Conservation (phyloP, 192 early-diverging fungal species). For the Gonapodya prolifera region DNA sequence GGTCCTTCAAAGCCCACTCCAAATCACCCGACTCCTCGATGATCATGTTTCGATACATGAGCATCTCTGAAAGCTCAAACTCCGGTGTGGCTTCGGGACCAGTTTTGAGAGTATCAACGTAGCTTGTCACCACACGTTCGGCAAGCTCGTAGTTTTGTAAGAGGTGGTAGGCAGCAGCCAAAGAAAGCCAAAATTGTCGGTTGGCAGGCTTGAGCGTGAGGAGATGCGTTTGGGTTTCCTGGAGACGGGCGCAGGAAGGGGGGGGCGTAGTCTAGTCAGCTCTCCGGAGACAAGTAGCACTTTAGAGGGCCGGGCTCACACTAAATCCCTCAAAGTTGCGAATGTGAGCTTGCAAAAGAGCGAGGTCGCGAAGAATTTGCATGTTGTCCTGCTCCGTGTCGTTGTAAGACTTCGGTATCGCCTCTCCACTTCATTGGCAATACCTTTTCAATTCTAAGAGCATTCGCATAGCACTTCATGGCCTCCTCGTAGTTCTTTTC, state of each 20-base stretch:
- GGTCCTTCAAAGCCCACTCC: conserved; percentile 58
- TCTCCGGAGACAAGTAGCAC: neutral
- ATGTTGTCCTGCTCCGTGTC: conserved; percentile 57
- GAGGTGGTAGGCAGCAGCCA: conserved; percentile 76
- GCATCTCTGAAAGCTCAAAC: conserved; percentile 68
- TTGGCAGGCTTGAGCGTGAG: conserved; percentile 53
- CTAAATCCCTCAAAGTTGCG: conserved; percentile 74
- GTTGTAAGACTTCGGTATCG: neutral
- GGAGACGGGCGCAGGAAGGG: neutral
- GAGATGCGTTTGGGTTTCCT: conserved; percentile 58
- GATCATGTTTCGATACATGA: conserved; percentile 75
- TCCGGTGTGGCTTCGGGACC: conserved; percentile 18
- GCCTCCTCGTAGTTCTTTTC: conserved; percentile 92
- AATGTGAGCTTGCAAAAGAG: conserved; percentile 71
- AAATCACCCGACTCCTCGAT: conserved; percentile 73
- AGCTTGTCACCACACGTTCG: conserved; percentile 49
- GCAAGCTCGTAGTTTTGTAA: conserved; percentile 62
- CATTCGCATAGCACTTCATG: conserved; percentile 77
- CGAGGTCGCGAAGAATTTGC: conserved; percentile 83
- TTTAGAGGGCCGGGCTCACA: conserved; percentile 20
- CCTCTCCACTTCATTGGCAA: too few relatives aligned
- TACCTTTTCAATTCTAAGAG: conserved; percentile 71
- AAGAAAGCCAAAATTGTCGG: conserved; percentile 70
- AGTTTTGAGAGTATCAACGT: conserved; percentile 56
- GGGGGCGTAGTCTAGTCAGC: neutral